phyloP scores from a whole-genome alignment of 139 green algal species.

The Chlorella sp. region DNA sequence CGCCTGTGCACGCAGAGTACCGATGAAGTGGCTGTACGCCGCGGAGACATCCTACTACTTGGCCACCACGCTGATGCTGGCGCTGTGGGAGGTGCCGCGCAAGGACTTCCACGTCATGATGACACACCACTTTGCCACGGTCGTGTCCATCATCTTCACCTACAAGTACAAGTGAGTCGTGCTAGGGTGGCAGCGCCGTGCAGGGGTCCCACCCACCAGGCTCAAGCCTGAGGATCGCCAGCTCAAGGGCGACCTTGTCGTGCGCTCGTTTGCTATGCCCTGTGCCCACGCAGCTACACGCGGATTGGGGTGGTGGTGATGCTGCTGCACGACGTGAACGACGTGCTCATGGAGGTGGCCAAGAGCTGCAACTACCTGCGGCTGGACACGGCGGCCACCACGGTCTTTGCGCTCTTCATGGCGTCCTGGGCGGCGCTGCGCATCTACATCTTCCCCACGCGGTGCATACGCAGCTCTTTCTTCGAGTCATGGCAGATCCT shows the following conservation, averaged over 20 bases:
- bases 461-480: conserved; percentile 46
- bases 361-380: conserved; percentile 65
- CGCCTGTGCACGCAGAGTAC: conserved; percentile 14
- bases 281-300: conserved; percentile 60
- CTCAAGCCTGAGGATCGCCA: too few relatives aligned
- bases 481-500: conserved; percentile 26
- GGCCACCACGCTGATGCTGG: conserved; percentile 45
- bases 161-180: conserved; percentile 46
- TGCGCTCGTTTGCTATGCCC: too few relatives aligned
- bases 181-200: too few relatives aligned
- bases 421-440: conserved; percentile 49
- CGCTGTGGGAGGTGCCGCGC: conserved; percentile 57
- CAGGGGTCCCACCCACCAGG: too few relatives aligned
- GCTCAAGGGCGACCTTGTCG: too few relatives aligned
- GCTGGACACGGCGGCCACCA: conserved; percentile 23
- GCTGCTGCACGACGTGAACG: conserved; percentile 72
- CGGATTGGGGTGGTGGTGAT: conserved; percentile 70
- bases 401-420: conserved; percentile 51
- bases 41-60: conserved; percentile 54
- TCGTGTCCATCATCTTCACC: conserved; percentile 48
- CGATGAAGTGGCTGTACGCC: conserved; percentile 39
- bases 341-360: conserved; percentile 71
- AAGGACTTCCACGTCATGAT: conserved; percentile 68
- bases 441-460: conserved; percentile 45
- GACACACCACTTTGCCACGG: conserved; percentile 54